These are phyloP conservation scores for Gyromitra esculenta DNA, from an alignment of 2,329 filamentous ascomycete genomes.

Conservation along the genomic window DNA sequence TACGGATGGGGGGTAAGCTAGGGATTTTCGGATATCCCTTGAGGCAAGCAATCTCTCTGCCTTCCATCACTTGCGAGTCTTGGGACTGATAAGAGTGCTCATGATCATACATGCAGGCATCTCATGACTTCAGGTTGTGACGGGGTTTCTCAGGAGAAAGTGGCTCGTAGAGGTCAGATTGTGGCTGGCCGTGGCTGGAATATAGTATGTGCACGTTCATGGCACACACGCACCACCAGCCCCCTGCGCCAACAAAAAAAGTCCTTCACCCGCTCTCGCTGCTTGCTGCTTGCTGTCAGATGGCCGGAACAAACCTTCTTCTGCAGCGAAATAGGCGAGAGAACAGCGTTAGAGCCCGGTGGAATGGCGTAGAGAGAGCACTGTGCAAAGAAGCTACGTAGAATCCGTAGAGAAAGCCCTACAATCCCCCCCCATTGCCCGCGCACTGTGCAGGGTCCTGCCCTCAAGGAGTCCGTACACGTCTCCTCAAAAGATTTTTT, in stretches of 20 bases:
- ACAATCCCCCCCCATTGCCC: constrained; percentile 21
- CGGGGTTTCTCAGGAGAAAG: not conserved
- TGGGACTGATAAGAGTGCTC: not conserved
- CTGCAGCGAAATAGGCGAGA: constrained; percentile 7
- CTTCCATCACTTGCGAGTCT: not conserved
- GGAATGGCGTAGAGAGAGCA: constrained; percentile 16
- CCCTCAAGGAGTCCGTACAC: constrained; percentile 39
- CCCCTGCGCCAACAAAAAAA: constrained; percentile 1
- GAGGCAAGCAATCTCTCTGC: not conserved
- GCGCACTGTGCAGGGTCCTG: constrained; percentile 44
- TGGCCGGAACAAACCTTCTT: constrained; percentile 15
- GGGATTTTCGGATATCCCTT: too few species aligned
- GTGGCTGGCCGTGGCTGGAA: constrained; percentile 12
- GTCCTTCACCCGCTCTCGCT: not conserved
- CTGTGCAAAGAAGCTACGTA: constrained; percentile 21
- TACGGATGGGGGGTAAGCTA: too few species aligned
- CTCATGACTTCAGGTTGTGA: not conserved
- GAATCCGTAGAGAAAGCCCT: constrained; percentile 33
- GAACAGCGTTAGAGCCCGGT: constrained; percentile 5
- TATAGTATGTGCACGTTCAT: not conserved
- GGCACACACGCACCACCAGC: constrained; percentile 1
- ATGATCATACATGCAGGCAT: not conserved
- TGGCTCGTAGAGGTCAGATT: not conserved
- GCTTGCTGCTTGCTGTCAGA: constrained; percentile 10
- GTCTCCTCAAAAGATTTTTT: constrained; percentile 49